Conservation (phyloP, 257 asterid genomes). For the Eustoma russellianum region DNA sequence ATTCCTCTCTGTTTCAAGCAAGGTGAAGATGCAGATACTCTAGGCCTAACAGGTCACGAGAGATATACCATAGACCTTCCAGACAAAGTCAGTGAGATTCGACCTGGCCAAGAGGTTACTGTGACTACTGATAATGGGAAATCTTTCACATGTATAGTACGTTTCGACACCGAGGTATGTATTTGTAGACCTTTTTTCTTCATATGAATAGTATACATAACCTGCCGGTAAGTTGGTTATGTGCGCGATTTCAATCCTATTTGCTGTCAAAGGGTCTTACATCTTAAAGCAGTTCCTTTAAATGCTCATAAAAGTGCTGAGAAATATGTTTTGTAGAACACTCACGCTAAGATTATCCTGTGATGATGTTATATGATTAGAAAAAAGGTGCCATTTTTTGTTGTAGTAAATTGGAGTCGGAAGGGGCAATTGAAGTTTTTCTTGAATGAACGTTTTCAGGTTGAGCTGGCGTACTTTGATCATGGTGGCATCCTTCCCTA, state of each 20-base stretch:
- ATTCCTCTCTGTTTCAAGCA: constrained; percentile 88
- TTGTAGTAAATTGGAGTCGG: background rate
- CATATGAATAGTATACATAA: background rate
- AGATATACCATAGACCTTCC: constrained; percentile 88
- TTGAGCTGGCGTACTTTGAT: constrained; percentile 44
- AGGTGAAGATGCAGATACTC: constrained; percentile 88
- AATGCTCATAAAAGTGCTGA: too few relatives aligned
- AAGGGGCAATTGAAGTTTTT: background rate
- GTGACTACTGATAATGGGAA: constrained; percentile 67
- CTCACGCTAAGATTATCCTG: too few relatives aligned
- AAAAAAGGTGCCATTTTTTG: background rate
- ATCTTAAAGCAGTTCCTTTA: background rate
- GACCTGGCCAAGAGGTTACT: constrained; percentile 85
- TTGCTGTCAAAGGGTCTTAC: background rate
- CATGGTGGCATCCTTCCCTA: constrained; percentile 88
- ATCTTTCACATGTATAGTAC: constrained; percentile 73
- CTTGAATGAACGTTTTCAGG: constrained; percentile 3
- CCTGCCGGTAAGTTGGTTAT: background rate
- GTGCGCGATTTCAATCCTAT: background rate
- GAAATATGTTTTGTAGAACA: background rate
- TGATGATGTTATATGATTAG: background rate
- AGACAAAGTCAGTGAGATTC: constrained; percentile 56
- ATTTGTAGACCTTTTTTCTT: background rate
- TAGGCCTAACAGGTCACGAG: constrained; percentile 89
- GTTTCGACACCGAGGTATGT: constrained; percentile 87